phyloP scores from a whole-genome alignment of 1,139 yeast genomes.

The Taphrina sp. region DNA sequence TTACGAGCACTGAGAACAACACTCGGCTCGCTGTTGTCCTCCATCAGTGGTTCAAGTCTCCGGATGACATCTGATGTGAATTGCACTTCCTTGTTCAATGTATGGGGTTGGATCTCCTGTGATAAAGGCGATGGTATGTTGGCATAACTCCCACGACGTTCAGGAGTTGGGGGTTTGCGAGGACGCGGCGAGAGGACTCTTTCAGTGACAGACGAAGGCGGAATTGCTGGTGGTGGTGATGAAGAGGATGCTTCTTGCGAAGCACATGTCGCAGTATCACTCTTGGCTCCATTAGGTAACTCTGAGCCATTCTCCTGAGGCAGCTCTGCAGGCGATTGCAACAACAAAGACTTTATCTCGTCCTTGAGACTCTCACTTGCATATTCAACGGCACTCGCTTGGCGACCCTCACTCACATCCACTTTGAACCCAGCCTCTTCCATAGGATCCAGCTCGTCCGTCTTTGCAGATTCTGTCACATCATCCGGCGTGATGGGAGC shows the following conservation, averaged over 20 bases:
- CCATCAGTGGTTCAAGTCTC: conserved; percentile 18
- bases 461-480: not conserved
- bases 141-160: conserved; percentile 14
- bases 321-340: not conserved
- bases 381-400: not conserved
- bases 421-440: conserved; percentile 8
- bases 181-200: conserved; percentile 21
- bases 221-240: not conserved
- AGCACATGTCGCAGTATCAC: not conserved
- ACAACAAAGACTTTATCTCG: not conserved
- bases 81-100: conserved; percentile 17
- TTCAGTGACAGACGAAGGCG: not conserved
- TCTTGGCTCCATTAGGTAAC: not conserved
- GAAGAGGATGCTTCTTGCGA: not conserved
- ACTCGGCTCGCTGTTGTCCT: conserved; percentile 13
- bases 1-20: conserved; percentile 1
- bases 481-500: conserved; percentile 27
- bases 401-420: no score
- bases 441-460: not conserved
- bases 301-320: not conserved
- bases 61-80: conserved; percentile 15
- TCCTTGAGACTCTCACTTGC: not conserved
- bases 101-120: conserved; percentile 9
- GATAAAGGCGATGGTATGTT: conserved; percentile 27
- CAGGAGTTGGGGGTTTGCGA: conserved; percentile 29